Evolutionary conservation across 768 basidiomycete genomes (phyloP).

Genomic region (Auriscalpium vulgare): DNA sequence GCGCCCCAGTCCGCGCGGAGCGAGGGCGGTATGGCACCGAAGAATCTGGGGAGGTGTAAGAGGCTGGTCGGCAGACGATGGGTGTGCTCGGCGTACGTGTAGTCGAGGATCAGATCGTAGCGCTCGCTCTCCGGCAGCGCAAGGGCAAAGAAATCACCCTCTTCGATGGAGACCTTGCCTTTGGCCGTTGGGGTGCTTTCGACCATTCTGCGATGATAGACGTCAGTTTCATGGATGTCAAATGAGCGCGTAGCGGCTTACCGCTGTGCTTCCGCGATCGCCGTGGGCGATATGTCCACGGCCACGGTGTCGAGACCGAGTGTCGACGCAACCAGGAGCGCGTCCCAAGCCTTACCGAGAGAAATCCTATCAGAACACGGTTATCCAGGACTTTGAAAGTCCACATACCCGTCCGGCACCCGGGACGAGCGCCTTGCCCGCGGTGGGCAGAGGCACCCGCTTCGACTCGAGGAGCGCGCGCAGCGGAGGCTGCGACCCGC

Average conservation of each 20-base stretch:
- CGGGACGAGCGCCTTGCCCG: slow-evolving; percentile 39
- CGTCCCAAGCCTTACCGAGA: slow-evolving; percentile 48
- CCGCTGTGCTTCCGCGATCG: slow-evolving; percentile 39
- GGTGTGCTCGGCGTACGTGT: slow-evolving; percentile 35
- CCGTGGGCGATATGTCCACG: slow-evolving; percentile 50
- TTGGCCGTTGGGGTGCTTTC: slow-evolving; percentile 15
- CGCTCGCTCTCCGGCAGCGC: slow-evolving; percentile 22
- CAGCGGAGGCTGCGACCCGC: slow-evolving; percentile 47
- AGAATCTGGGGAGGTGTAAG: slow-evolving; percentile 38
- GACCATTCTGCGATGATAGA: slow-evolving; percentile 9
- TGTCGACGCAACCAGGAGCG: slow-evolving; percentile 40
- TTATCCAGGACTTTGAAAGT: neutral
- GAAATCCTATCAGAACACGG: neutral
- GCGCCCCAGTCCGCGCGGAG: slow-evolving; percentile 47
- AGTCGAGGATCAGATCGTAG: slow-evolving; percentile 59
- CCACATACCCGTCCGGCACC: slow-evolving; percentile 45
- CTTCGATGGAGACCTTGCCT: slow-evolving; percentile 31
- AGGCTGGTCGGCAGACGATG: too few species aligned
- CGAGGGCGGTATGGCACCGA: slow-evolving; percentile 59
- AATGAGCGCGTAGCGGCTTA: slow-evolving; percentile 16
- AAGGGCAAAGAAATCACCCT: slow-evolving; percentile 49
- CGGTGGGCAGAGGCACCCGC: slow-evolving; percentile 34
- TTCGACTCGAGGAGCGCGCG: slow-evolving; percentile 40
- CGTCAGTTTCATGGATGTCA: neutral
- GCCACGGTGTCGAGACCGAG: slow-evolving; percentile 43